Conservation (phyloP, 1,139 yeast genomes). For the Casaregolazyma suthepensis region DNA sequence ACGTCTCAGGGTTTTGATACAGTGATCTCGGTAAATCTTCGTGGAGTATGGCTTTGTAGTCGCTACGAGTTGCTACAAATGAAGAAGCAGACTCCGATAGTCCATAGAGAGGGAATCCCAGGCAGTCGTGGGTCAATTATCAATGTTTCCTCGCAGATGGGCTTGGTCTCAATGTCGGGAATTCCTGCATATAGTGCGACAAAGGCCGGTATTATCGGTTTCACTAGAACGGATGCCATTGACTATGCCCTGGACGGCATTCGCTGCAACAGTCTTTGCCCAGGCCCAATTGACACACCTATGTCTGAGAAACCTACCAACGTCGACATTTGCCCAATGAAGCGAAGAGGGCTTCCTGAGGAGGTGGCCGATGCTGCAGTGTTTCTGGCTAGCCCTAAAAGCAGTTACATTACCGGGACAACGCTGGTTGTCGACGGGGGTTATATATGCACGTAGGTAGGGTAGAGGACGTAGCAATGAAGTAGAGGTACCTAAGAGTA, state of each 20-base stretch:
- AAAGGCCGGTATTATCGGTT: neutral
- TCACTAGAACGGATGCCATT: neutral
- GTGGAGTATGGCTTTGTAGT: neutral
- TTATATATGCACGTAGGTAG: neutral
- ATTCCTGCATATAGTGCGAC: neutral
- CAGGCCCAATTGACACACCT: neutral
- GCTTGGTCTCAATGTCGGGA: neutral
- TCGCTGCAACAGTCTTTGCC: neutral
- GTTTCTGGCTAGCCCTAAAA: slow-evolving; percentile 76
- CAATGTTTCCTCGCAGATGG: neutral
- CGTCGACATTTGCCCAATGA: slow-evolving; percentile 33
- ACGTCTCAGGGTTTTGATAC: neutral
- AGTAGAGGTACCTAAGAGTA: no score
- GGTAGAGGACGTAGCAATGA: no score
- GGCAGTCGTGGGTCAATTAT: neutral
- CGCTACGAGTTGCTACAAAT: neutral
- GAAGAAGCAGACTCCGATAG: neutral
- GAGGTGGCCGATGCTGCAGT: slow-evolving; percentile 93
- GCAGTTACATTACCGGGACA: slow-evolving; percentile 71
- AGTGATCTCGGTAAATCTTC: neutral
- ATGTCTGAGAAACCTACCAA: neutral
- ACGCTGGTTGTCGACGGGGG: slow-evolving; percentile 88
- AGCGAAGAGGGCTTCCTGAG: slow-evolving; percentile 62
- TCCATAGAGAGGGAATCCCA: neutral
- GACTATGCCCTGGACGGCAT: neutral